Conservation (phyloP, 2,329 filamentous ascomycete species). For the Pseudogymnoascus sp. region DNA sequence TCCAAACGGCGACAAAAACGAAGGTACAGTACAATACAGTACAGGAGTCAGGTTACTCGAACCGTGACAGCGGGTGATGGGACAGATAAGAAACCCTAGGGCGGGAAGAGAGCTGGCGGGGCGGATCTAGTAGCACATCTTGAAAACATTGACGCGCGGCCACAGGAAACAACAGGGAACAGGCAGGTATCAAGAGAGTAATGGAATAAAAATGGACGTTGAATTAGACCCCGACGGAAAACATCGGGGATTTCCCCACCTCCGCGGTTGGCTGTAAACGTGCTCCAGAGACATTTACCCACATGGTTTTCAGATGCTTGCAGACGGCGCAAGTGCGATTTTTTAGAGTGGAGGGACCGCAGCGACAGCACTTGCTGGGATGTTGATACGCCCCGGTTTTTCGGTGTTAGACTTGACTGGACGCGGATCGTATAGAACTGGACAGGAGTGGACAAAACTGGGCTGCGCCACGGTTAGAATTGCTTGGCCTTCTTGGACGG, state of each 20-base stretch:
- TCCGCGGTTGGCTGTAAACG: slow-evolving; percentile 5
- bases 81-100: slow-evolving; percentile 1
- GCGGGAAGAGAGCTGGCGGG: not conserved
- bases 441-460: not conserved
- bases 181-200: slow-evolving; percentile 29
- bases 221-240: slow-evolving; percentile 9
- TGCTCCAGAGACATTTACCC: not conserved
- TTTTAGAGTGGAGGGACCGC: not conserved
- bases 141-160: slow-evolving; percentile 2
- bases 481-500: slow-evolving; percentile 1
- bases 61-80: not conserved
- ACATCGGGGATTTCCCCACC: not conserved
- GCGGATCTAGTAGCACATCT: not conserved
- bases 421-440: not conserved
- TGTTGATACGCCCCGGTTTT: not conserved
- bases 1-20: not conserved
- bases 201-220: slow-evolving; percentile 21
- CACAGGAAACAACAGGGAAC: slow-evolving; percentile 32
- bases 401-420: not conserved
- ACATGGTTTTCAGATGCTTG: not conserved
- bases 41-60: not conserved
- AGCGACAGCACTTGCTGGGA: not conserved
- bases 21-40: not conserved
- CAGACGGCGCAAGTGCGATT: not conserved
- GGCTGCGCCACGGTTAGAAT: slow-evolving; percentile 1